phyloP scores from a whole-genome alignment of 352 stramenopile species.

The Pythium diclinum region DNA sequence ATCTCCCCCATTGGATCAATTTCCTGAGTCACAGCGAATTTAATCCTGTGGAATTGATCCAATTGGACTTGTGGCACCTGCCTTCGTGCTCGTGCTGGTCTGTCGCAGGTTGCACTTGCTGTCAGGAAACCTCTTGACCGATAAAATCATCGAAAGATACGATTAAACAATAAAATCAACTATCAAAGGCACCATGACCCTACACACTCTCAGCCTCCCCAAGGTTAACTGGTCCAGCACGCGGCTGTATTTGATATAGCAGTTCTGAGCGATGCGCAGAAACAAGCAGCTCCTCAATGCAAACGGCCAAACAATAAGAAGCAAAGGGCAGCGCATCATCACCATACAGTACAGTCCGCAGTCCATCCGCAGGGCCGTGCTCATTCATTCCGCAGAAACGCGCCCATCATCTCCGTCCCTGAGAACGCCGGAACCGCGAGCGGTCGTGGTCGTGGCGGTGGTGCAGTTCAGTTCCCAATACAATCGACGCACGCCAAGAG shows the following conservation, averaged over 20 bases:
- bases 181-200: neutral
- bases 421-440: conserved; percentile 7
- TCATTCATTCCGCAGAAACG: neutral
- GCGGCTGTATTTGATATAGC: neutral
- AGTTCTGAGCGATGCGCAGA: neutral
- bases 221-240: conserved; percentile 11
- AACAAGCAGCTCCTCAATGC: conserved; percentile 6
- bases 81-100: neutral
- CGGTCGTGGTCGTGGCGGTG: neutral
- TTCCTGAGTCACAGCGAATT: no score
- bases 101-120: conserved; percentile 22
- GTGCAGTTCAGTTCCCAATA: neutral
- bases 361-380: neutral
- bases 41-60: no score
- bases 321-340: neutral
- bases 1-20: no score
- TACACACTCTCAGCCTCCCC: neutral
- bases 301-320: neutral
- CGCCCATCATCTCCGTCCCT: neutral
- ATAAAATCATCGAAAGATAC: conserved; percentile 10
- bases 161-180: neutral
- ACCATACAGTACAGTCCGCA: neutral
- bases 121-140: conserved; percentile 9
- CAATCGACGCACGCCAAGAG: neutral
- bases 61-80: no score